Percentiles rank a stretch among this genome's conserved stretches.
These are phyloP conservation scores for Quercus suber DNA, from an alignment of 306 rosid genomes.

Conservation along the genomic window DNA sequence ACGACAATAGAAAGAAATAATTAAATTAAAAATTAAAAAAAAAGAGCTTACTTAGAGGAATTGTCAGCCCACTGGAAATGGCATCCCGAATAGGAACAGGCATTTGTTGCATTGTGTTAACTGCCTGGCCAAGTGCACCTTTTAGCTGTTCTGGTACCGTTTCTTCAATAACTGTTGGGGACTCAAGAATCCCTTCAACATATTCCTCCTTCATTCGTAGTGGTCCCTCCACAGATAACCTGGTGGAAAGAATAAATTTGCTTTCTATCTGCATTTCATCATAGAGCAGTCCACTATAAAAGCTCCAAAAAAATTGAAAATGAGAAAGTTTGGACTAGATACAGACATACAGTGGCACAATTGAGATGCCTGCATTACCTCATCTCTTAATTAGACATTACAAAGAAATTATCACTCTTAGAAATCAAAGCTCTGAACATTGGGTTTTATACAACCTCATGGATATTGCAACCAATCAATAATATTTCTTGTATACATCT, in stretches of 20 bases:
- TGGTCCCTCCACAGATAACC: conserved; percentile 86
- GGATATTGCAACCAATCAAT: neutral
- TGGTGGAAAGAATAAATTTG: conserved; percentile 62
- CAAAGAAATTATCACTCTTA: neutral
- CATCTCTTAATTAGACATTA: neutral
- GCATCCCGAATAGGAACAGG: conserved; percentile 75
- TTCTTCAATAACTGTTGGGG: conserved; percentile 78
- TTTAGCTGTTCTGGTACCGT: conserved; percentile 80
- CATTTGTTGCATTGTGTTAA: conserved; percentile 68
- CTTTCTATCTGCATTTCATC: conserved; percentile 65
- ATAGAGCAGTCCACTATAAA: conserved; percentile 10
- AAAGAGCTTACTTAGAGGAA: conserved; percentile 73
- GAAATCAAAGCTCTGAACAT: neutral
- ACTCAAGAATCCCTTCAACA: conserved; percentile 72
- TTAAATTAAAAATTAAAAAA: conserved; percentile 3
- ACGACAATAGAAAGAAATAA: neutral
- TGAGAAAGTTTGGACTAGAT: conserved; percentile 4
- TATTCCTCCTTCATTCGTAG: conserved; percentile 94
- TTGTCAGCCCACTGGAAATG: conserved; percentile 60
- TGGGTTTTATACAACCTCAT: too few species aligned
- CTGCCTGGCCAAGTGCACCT: conserved; percentile 82
- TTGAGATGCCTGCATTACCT: neutral
- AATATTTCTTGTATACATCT: too few species aligned
- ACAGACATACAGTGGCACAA: conserved; percentile 9
- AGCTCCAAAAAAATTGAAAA: conserved; percentile 10